Base-by-base conservation (phyloP, 225 moss, liverwort and hornwort genomes). In the Neckera pumila region DNA sequence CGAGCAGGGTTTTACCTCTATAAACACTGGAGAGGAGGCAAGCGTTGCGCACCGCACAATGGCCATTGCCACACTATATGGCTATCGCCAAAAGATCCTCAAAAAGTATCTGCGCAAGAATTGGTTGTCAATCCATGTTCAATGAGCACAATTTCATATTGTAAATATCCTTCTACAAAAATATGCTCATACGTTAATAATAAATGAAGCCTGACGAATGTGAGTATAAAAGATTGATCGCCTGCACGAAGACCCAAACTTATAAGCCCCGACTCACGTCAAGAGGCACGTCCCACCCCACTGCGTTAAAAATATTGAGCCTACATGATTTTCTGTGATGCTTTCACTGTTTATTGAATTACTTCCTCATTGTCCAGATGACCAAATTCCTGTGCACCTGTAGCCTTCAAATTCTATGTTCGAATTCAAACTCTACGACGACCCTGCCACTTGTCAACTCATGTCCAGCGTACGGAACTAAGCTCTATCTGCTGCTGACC, bases 61-160 rank as follows among this genome's bases (percentile, higher is more conserved):
- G 66, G 90, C 92, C 93, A 93, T 93, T 70, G 66, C 75, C 66
- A 84, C 85, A 87, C 45, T 78, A 51, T 61, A 69, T 59, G 67
- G 59, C 72, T 82, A 72, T 84, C 42, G 19, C 62, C 72, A n/a
- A 83, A 79, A 49, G 33, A 57, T 80, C 69, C 60, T 89, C 26
- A 34, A 87, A 72, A 83, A 51, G 69, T 47, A 77, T 77, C 90
- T 90, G 90, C 86, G 82, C 76, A 89, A 80, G 66, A 78, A 80
- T 76, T 72, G 16, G n/a, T 64, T 47, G 61, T 63, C 86, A 73
- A 80, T 84, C 18, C 17, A 61, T 84, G 75, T 84, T 84, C 62
- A 75, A 72, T 25, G 28, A 75, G 40, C 49, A 84, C 76, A 86
- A 84, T 59, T 79, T 34, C 63, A 62, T 47, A 57, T 45, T 17